Base-by-base conservation (phyloP, 805 yeast species). In the Hanseniaspora guilliermondii region DNA sequence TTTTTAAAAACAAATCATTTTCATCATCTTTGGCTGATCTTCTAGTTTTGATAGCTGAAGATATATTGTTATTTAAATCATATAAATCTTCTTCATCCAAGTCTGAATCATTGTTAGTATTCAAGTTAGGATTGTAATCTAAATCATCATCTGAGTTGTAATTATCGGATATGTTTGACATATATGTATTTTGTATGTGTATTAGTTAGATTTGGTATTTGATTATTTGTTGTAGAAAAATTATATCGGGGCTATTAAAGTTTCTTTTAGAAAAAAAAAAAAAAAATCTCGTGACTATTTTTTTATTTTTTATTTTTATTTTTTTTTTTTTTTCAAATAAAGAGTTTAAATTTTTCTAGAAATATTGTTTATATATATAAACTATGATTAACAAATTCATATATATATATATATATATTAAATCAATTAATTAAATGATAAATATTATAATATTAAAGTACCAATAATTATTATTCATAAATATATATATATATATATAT, bases 21-120 rank as follows among this genome's bases (percentile, higher is more conserved):
- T 60, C 66, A 19, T 62, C 64, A 53, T 80, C 85, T 22, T 69
- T 57, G 30, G 67, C 68, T 47, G 84, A 66, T 58, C 82, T 91
- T 22, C 77, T 73, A 59, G 95, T 72, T 0, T 95, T 86, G 61
- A 79, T 78, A 36, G 86, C 76, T 53, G 82, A 73, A 11, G 46
- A 35, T 3, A 22, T 37, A 9, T 25, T 42, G 25, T 33, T 41
- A 35, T 27, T 25, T 5, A 32, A 7, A 16, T 41, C 47, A 17
- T 22, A 39, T 0, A 32, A 19, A 27, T 61, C 58, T 19, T 44
- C 50, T 17, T 45, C 35, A n/a, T 55, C 57, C 24, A 47, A 21
- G 7, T 40, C 37, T 16, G 38, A 45, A 6, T 38, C 42, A 14
- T 45, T 45, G 27, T 47, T 32, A 22, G 14, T 17, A 9, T 27